A percentile compares a stretch with the other conserved stretches of the same genome.
These are phyloP conservation scores for Fomitopsis pulvina DNA, from an alignment of 768 basidiomycete species.

Conservation along the genomic window DNA sequence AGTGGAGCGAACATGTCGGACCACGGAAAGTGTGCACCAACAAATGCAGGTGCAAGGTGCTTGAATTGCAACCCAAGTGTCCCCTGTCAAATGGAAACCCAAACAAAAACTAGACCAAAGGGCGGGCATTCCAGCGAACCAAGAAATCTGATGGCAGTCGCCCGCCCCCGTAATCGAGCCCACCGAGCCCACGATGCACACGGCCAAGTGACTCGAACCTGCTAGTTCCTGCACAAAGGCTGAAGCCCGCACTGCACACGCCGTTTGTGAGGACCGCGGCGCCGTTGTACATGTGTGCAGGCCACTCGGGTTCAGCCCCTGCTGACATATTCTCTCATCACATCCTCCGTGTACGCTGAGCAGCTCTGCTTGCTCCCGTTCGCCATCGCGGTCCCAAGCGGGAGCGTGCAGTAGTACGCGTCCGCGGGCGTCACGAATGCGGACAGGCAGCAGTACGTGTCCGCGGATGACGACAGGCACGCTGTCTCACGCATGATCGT, in stretches of 20 bases:
- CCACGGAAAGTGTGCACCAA: too few species aligned
- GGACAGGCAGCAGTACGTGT: slow-evolving; percentile 69
- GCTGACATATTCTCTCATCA: slow-evolving; percentile 51
- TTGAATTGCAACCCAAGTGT: too few species aligned
- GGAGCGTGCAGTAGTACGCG: slow-evolving; percentile 66
- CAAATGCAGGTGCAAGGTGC: too few species aligned
- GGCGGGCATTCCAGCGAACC: too few species aligned
- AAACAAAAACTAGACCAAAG: too few species aligned
- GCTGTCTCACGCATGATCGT: slow-evolving; percentile 35
- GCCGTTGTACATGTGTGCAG: slow-evolving; percentile 42
- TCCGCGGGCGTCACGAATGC: slow-evolving; percentile 56
- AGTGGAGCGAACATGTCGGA: too few species aligned
- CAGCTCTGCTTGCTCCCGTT: slow-evolving; percentile 47
- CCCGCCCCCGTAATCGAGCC: too few species aligned
- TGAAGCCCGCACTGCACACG: slow-evolving; percentile 48
- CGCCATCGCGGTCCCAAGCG: slow-evolving; percentile 51
- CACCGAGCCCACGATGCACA: background rate
- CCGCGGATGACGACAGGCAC: slow-evolving; percentile 49
- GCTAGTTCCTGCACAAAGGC: slow-evolving; percentile 19
- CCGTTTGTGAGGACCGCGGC: slow-evolving; percentile 41
- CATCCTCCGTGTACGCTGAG: slow-evolving; percentile 52
- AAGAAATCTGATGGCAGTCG: too few species aligned
- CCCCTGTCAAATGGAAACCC: too few species aligned
- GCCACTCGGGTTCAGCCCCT: slow-evolving; percentile 27
- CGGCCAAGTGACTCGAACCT: background rate